These are phyloP conservation scores for Trichoderma breve DNA, from an alignment of 2,329 filamentous ascomycete genomes.

Conservation along the genomic window DNA sequence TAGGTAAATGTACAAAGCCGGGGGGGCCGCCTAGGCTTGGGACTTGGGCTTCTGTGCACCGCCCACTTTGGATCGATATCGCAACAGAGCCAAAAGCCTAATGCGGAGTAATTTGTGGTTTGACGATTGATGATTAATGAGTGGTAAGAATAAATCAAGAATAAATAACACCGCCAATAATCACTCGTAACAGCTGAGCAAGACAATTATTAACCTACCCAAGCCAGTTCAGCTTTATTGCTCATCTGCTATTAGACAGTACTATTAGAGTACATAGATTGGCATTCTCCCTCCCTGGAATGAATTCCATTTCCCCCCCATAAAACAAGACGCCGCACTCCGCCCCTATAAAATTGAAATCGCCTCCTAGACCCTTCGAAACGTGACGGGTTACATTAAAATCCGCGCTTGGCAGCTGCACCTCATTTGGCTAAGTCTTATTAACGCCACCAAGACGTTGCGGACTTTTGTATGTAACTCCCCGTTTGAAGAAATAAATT, in stretches of 20 bases:
- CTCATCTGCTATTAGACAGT: background rate
- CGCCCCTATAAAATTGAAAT: conserved; percentile 14
- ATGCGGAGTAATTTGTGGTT: background rate
- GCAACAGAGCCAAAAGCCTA: background rate
- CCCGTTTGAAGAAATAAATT: too few relatives aligned
- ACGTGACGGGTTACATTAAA: conserved; percentile 14
- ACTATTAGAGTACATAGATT: background rate
- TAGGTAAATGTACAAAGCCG: background rate
- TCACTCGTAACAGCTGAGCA: background rate
- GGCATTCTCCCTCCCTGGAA: background rate
- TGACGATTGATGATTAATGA: background rate
- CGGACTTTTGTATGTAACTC: background rate
- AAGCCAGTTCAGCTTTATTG: background rate
- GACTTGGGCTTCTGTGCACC: conserved; percentile 1
- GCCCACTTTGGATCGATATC: background rate
- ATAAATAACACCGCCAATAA: background rate
- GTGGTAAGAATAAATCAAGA: background rate
- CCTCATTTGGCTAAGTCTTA: conserved; percentile 1
- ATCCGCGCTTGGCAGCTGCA: conserved; percentile 11
- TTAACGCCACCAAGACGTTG: background rate
- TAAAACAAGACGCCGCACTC: background rate
- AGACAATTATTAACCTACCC: background rate
- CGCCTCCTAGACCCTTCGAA: conserved; percentile 13
- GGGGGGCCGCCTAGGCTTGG: background rate
- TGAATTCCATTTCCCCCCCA: background rate